Evolutionary conservation across 768 basidiomycete species (phyloP), one percentile per base, ranked within the genome.

Genomic region (Lentinula lateritia): DNA sequence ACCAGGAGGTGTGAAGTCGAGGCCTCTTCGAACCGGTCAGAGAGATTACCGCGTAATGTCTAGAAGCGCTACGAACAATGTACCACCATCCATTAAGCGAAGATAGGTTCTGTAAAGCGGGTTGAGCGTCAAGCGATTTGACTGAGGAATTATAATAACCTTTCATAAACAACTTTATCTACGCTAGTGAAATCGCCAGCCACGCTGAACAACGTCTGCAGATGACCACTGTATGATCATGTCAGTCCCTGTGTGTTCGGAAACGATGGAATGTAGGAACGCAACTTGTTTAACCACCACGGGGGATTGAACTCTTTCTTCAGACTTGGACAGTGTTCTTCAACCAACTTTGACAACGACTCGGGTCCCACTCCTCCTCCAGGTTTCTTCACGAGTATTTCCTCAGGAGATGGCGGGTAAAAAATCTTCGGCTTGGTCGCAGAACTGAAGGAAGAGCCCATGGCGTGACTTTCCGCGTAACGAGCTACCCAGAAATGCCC

Each of bases 51-150:
- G 20, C 34, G 58, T 23, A 52, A 13, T 16, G 13, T 41, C 42
- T 16, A 15, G 42, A 34, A 43, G 34, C 36, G 53, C 38, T 4
- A 62, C 73, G 63, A 58, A 77, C 77, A 78, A 63, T 35, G 76
- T 78, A 2, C 77, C 77, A 9, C 77, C 77, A 58, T 78, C 77
- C 36, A 71, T 64, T 10, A 73, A 67, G 16, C 69, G 67, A 35
- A 78, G 67, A 35, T 75, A 65, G 20, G 62, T 75, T 59, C 77
- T 78, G 64, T 34, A 28, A 35, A 15, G 2, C 7, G 23, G 5
- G 13, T 18, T 16, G 6, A 38, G 42, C n/a, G 13, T 5, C 6
- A 35, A 46, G 18, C 10, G 8, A 46, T 9, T 32, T 3, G 2
- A 41, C 7, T 0, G 18, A 8, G 36, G 12, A 20, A 46, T 16